These are phyloP conservation scores for Brassica napus DNA, from an alignment of 345 rosid genomes.

Conservation along the genomic window Da-Ae NC_063446.1:73909501-73910000, in stretches of 20 bases:
- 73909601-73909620: conserved; percentile 78
- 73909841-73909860: conserved; percentile 69
- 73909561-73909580: conserved; percentile 55
- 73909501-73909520: background rate
- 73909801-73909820: background rate
- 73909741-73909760: conserved; percentile 64
- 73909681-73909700: conserved; percentile 81
- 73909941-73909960: background rate
- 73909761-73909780: background rate
- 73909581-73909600: conserved; percentile 66
- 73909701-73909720: conserved; percentile 87
- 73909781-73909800: background rate
- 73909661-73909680: conserved; percentile 86
- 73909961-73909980: background rate
- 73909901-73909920: background rate
- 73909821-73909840: background rate
- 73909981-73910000: background rate
- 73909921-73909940: background rate
- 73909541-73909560: conserved; percentile 71
- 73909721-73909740: conserved; percentile 69
- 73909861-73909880: conserved; percentile 85
- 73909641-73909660: conserved; percentile 79
- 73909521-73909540: conserved; percentile 12
- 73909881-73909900: conserved; percentile 51
- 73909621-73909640: conserved; percentile 89